Evolutionary conservation across 2,329 filamentous ascomycete species (phyloP).

Genomic region (Zymoseptoria crescenta): DNA sequence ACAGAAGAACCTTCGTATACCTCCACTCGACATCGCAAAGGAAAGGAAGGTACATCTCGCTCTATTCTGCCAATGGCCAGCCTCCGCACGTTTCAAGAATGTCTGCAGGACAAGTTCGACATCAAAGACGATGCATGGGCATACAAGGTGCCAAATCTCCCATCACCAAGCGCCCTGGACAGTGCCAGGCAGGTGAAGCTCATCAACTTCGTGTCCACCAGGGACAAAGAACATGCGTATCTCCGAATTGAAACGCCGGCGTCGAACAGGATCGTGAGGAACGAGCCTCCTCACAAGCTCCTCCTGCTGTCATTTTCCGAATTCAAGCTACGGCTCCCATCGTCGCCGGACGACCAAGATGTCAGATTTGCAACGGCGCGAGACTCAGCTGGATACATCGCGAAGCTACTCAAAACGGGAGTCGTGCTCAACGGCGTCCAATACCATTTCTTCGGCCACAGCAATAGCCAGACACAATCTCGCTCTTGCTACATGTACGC

Average conservation of each 20-base stretch:
- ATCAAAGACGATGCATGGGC: not conserved
- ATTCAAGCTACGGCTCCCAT: not conserved
- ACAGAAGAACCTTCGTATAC: not conserved
- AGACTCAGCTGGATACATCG: not conserved
- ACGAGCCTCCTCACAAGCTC: not conserved
- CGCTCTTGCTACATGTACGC: conserved; percentile 3
- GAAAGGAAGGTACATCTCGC: not conserved
- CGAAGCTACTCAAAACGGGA: conserved; percentile 1
- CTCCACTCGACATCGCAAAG: not conserved
- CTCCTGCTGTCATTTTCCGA: not conserved
- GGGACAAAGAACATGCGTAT: not conserved
- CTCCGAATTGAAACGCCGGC: not conserved
- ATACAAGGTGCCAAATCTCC: conserved; percentile 1
- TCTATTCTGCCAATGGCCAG: not conserved
- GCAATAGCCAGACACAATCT: conserved; percentile 3
- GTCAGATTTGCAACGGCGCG: not conserved
- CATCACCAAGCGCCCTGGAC: not conserved
- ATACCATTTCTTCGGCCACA: conserved; percentile 4
- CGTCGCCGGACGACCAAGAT: not conserved
- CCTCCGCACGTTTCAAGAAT: not conserved
- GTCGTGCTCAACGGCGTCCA: not conserved
- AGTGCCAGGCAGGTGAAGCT: not conserved
- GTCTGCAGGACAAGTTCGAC: not conserved
- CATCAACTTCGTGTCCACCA: not conserved
- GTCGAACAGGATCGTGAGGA: not conserved